Evolutionary conservation across 2,329 filamentous ascomycete species (phyloP), one percentile per base, ranked within the genome.

Genomic region (Ophiostoma sp.): DNA sequence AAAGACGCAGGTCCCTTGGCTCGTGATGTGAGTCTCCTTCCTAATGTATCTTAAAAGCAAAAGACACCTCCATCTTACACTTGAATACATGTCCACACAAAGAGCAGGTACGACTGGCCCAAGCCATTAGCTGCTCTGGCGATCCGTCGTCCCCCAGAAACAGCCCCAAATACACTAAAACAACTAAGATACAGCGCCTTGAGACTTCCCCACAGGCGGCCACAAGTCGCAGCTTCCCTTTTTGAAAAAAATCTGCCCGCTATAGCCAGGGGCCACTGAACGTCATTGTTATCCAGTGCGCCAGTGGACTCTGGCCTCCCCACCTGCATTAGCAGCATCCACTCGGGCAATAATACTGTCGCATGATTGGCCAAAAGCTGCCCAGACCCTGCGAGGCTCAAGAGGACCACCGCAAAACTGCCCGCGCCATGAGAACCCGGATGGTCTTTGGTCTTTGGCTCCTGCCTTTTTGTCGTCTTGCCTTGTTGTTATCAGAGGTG

Each of bases 351-450:
- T 41, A 23, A 27, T 67, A 27, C 39, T 17, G 3, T 10, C 3
- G 20, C 35, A 11, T 60, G 33, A 72, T 70, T 71, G 72, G 44
- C 67, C 27, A 36, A 36, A 4, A 31, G 41, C 4, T 3, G 65
- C 68, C 65, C 36, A 66, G 66, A 64, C 66, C 48, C 17, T 64
- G 67, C 69, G 57, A 72, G 71, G 71, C 71, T 72, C 66, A 57
- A 62, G 36, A 64, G 33, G 27, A 35, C 66, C 36, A 44, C 27
- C 36, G 57, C 20, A 68, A 66, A 68, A 33, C 31, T 39, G 52
- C 41, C 52, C 66, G 66, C 48, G 62, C 57, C 36, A 66, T 72
- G 73, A 75, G 75, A 75, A 76, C 75, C 74, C 72, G 72, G 74
- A 75, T 75, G 74, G 75, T 35, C 27, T 62, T 33, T 62, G 27